Evolutionary conservation across 345 rosid species (phyloP).

Genomic region (Conringia planisiliqua): DNA sequence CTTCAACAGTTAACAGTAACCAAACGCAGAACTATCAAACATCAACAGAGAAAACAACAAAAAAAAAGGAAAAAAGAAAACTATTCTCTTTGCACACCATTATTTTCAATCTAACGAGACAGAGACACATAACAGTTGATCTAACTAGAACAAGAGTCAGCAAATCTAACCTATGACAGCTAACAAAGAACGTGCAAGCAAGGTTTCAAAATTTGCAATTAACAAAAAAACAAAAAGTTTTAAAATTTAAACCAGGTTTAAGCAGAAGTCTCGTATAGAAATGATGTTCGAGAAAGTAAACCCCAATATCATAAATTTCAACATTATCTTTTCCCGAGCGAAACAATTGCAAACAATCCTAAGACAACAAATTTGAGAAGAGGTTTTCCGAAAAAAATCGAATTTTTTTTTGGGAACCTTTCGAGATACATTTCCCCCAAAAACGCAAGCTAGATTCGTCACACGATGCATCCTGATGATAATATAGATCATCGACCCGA

Average conservation of each 20-base stretch:
- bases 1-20: constrained; percentile 10
- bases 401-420: background rate
- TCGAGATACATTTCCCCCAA: background rate
- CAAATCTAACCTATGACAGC: background rate
- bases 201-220: background rate
- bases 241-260: background rate
- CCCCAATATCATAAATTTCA: constrained; percentile 10
- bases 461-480: background rate
- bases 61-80: background rate
- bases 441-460: constrained; percentile 29
- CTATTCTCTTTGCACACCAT: background rate
- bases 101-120: constrained; percentile 10
- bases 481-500: background rate
- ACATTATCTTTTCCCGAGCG: background rate
- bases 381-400: background rate
- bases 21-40: constrained; percentile 28
- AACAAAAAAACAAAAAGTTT: background rate
- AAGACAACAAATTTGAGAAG: background rate
- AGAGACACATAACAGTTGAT: constrained; percentile 8
- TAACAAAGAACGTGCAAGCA: constrained; percentile 16
- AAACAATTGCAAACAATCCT: background rate
- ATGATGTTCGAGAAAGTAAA: background rate
- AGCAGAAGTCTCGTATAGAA: constrained; percentile 3
- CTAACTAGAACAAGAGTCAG: constrained; percentile 11
- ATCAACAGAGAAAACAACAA: constrained; percentile 2